A percentile compares a stretch with the other conserved stretches of the same genome.
Evolutionary conservation across 1,284 basidiomycete species (phyloP).

Genomic region (Cutaneotrichosporon spelunceum): DNA sequence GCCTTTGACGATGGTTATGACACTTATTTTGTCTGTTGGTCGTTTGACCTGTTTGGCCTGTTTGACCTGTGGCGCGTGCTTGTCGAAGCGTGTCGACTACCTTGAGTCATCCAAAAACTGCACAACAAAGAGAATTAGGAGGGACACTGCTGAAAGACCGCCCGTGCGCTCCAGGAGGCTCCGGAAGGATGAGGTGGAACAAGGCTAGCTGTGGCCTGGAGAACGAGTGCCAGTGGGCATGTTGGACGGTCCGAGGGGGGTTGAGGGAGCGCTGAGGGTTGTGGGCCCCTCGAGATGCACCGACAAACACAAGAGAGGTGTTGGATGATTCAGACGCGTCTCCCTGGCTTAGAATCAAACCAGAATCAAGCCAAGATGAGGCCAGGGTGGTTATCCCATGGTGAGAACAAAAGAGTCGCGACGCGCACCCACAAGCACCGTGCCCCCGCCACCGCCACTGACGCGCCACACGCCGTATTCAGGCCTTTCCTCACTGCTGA

Average conservation of each 20-base stretch:
- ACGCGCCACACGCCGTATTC: background rate
- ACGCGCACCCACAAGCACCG: background rate
- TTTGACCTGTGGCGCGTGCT: too few species aligned
- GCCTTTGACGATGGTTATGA: background rate
- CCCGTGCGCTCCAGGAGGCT: constrained; percentile 3
- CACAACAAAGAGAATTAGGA: constrained; percentile 2
- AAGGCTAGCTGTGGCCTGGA: background rate
- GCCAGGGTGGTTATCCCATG: background rate
- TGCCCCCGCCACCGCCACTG: background rate
- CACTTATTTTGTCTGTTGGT: background rate
- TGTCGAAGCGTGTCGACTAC: background rate
- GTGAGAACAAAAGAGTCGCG: background rate
- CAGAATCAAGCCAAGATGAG: background rate
- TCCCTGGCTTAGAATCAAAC: background rate
- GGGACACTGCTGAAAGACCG: background rate
- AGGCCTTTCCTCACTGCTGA: background rate
- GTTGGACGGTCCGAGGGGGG: background rate
- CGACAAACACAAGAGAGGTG: too few species aligned
- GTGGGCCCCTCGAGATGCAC: too few species aligned
- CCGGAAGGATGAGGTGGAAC: background rate
- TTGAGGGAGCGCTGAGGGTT: background rate
- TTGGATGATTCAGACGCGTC: background rate
- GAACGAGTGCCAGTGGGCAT: background rate
- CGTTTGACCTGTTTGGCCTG: background rate
- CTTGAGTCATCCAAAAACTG: background rate